Conservation (phyloP, 441 rosid genomes). For the Gossypium davidsonii region DNA sequence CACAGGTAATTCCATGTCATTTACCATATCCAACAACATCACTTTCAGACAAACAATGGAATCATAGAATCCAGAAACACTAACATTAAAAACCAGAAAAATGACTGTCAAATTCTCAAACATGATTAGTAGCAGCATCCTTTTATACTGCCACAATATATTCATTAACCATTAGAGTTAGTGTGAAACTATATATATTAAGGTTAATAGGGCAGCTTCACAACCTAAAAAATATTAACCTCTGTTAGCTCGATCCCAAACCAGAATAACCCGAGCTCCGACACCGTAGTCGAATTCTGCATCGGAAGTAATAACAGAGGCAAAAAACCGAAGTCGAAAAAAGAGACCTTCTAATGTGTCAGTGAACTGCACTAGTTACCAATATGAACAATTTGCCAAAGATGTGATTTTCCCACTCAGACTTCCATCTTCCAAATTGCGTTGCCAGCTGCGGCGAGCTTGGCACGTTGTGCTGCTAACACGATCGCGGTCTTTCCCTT, state of each 20-base stretch:
- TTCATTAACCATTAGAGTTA: conserved; percentile 21
- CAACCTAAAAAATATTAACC: conserved; percentile 40
- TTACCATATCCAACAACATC: conserved; percentile 2
- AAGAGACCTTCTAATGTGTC: conserved; percentile 35
- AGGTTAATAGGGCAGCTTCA: no score
- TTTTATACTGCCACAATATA: conserved; percentile 25
- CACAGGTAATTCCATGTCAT: no score
- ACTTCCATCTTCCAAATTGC: conserved; percentile 50
- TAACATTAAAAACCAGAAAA: conserved; percentile 22
- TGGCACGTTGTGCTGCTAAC: conserved; percentile 49
- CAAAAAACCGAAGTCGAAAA: conserved; percentile 26
- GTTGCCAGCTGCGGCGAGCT: conserved; percentile 53
- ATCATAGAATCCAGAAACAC: conserved; percentile 16
- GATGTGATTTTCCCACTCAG: conserved; percentile 23
- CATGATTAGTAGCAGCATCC: conserved; percentile 28
- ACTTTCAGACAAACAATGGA: background rate
- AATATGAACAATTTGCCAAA: conserved; percentile 45
- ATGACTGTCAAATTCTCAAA: conserved; percentile 17
- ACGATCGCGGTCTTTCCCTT: conserved; percentile 41
- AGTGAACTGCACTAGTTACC: conserved; percentile 31
- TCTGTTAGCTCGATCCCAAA: conserved; percentile 54
- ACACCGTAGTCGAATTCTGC: conserved; percentile 52
- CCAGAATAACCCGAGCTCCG: conserved; percentile 47
- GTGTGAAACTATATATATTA: conserved; percentile 8
- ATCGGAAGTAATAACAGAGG: conserved; percentile 46